These are phyloP conservation scores for Begonia loranthoides DNA, from an alignment of 306 rosid species.

Conservation along the genomic window DNA sequence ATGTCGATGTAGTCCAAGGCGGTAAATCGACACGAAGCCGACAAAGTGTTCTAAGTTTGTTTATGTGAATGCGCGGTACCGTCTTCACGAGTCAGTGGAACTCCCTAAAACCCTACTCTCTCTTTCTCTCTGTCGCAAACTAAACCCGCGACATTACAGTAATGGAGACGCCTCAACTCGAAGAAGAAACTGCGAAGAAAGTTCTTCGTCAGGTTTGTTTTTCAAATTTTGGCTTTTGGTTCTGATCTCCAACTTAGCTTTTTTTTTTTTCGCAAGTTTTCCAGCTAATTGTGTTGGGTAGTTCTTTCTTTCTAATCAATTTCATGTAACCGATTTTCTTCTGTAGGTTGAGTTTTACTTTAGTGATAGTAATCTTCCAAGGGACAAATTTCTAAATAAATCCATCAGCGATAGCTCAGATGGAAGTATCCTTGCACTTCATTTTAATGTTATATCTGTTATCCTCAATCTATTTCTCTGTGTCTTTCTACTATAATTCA, in stretches of 20 bases:
- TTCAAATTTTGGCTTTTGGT: not conserved
- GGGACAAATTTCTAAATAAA: constrained; percentile 52
- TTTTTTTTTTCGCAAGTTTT: no score
- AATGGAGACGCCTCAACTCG: constrained; percentile 53
- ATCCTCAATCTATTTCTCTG: not conserved
- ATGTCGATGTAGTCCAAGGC: no score
- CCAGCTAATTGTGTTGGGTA: not conserved
- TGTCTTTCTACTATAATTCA: not conserved
- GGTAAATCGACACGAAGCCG: no score
- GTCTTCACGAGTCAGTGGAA: no score
- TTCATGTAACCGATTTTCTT: not conserved
- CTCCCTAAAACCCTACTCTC: no score
- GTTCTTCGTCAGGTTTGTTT: constrained; percentile 59
- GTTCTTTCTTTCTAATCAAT: not conserved
- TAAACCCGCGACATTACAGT: not conserved
- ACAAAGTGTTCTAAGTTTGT: no score
- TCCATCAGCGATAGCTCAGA: constrained; percentile 46
- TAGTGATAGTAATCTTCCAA: constrained; percentile 86
- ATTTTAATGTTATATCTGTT: not conserved
- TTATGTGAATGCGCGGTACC: no score
- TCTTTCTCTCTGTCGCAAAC: no score
- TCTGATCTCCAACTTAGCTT: no score
- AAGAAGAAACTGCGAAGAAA: constrained; percentile 62
- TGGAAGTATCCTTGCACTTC: constrained; percentile 60
- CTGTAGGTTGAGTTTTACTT: constrained; percentile 82